Base-by-base conservation (phyloP, 495 filamentous ascomycete genomes). In the Neurospora terricola region DNA sequence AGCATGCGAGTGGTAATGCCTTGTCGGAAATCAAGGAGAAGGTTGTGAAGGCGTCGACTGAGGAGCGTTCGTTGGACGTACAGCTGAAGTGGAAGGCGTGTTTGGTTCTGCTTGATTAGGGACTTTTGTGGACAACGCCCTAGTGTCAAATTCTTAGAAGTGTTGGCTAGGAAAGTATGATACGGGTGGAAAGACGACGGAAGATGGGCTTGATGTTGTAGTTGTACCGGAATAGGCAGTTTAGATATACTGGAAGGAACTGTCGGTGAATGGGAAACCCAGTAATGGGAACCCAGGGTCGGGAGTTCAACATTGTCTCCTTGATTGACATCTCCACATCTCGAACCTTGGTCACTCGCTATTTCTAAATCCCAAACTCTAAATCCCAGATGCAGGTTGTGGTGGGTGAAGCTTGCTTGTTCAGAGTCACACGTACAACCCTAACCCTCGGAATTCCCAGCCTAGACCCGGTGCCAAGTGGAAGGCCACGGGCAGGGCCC, bases 61-160 rank as follows among this genome's bases (percentile, higher is more conserved):
- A 75, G 43, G 84, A 86, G 74, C 78, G 84, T 70, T 84, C 82
- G 9, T 70, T 80, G 48, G 84, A 85, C 30, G 84, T 86, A 21
- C 82, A 83, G 74, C 81, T 73, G 73, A 77, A 80, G 18, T 81
- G 79, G 79, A 79, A 48, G 62, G 76, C 78, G 54, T 75, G 43
- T 11, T 68, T 78, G 70, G 70, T 9, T 23, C 14, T 75, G 43
- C n/a, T 79, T 27, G 54, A 21, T 34, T 76, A 74, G 68, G 18
- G 14, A 48, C 4, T 14, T 27, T 14, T 42, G 11, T 42, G 27
- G 5, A 9, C 27, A 34, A 9, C n/a, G 18, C 21, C 16, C 10
- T 71, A 36, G 14, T 40, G 14, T 16, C 14, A 6, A 40, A 40
- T 40, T 16, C 18, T 12, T 34, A 16, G 39, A 21, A 27, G 69